Evolutionary conservation across 1,284 basidiomycete species (phyloP), one percentile per base, ranked within the genome.

Genomic region (Golubevia sp.): DNA sequence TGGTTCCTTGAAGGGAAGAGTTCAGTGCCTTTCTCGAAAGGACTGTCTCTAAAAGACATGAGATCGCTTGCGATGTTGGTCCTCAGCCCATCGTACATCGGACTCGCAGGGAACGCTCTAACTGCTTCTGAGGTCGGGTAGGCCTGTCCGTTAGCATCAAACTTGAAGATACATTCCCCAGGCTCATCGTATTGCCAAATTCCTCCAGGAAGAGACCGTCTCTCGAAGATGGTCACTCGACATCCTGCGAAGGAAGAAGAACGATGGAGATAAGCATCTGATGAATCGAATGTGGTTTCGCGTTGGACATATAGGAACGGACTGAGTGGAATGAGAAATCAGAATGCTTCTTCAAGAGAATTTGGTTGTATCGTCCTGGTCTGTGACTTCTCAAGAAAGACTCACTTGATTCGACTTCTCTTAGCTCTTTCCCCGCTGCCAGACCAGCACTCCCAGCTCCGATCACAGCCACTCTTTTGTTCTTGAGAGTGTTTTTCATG

Each of bases 371-470:
- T n/a, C n/a, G n/a, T n/a, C n/a, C n/a, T n/a, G n/a, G n/a, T n/a
- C n/a, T n/a, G n/a, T n/a, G n/a, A n/a, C n/a, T n/a, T 81, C 78
- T 53, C 61, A 68, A 34, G 30, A 20, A 66, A 58, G 44, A 64
- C 55, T 2, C 67, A 58, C 1, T 76, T 73, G 20, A 64, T 66
- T 15, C 59, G 63, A 3, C 52, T 55, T 49, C 73, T 4, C 84
- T 67, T 1, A 85, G 64, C 60, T 86, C 84, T 52, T 84, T 79
- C 5, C 84, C 75, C 24, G 84, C 83, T 0, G 83, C 76, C 11
- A 87, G 71, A 0, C 86, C 86, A 0, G 83, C 71, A 18, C 84
- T 77, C 13, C 86, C 86, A 0, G 77, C 84, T 13, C 86, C 86
- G 18, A 87, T 81, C 34, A 87, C 70, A 3, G 84, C 85, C 20